Conservation (phyloP, 352 stramenopile species). For the Phytopythium litorale region DNA sequence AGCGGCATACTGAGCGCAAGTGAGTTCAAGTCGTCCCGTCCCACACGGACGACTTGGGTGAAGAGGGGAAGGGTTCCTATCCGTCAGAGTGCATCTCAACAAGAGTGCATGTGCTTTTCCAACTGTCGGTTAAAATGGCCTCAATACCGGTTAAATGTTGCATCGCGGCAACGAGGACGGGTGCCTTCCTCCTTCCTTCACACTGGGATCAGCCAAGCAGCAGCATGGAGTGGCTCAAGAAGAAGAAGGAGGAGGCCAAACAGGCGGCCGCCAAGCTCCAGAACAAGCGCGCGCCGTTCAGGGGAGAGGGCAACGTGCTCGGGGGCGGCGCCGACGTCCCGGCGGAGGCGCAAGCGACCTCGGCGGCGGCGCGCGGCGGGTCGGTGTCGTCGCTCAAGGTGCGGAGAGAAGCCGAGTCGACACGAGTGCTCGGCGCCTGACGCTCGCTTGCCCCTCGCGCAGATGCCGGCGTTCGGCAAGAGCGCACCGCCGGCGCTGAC, state of each 20-base stretch:
- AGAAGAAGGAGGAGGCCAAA: conserved; percentile 77
- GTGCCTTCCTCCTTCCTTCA: too few species aligned
- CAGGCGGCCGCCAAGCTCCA: conserved; percentile 62
- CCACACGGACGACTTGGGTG: neutral
- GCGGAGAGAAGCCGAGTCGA: neutral
- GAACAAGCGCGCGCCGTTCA: conserved; percentile 64
- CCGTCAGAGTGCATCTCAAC: too few species aligned
- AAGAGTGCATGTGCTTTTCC: too few species aligned
- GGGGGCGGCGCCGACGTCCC: conserved; percentile 18
- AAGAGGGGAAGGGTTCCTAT: neutral
- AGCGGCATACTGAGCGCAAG: neutral
- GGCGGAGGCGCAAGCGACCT: neutral
- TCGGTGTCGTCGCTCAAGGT: conserved; percentile 25
- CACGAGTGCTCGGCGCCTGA: neutral
- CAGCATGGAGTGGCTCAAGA: conserved; percentile 79
- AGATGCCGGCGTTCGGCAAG: conserved; percentile 41
- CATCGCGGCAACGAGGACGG: too few species aligned
- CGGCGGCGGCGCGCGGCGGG: conserved; percentile 11
- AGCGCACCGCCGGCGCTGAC: conserved; percentile 35
- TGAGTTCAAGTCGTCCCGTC: neutral
- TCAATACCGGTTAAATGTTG: too few species aligned
- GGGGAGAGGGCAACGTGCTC: conserved; percentile 62
- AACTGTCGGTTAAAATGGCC: too few species aligned
- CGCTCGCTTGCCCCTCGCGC: neutral
- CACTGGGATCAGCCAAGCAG: too few species aligned